Base-by-base conservation (phyloP, 768 basidiomycete species). In the Amanita pseudoporphyria region DNA sequence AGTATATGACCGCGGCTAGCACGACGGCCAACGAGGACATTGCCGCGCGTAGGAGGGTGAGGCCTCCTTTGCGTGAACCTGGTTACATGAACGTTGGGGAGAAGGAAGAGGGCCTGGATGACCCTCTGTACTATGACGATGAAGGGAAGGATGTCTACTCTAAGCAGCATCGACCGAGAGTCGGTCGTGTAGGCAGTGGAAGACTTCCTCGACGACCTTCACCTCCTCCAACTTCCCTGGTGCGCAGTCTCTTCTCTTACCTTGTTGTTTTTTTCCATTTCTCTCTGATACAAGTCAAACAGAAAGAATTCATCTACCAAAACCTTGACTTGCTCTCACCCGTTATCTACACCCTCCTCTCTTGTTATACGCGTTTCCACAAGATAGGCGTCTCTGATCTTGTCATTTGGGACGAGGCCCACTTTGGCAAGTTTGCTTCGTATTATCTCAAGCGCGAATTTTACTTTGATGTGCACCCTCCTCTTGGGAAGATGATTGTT, bases 401-500 rank as follows among this genome's bases (percentile, higher is more conserved):
- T 55, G 95, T 99, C 66, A 82, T 98, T 52, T 98, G 95, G 96
- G 96, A 99, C 65, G 96, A 99, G 72, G 95, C 96, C 33, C 96
- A 99, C 67, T 99, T 98, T 67, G 96, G 96, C 57, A 98, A 99
- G 69, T 98, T 99, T 67, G 96, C 91, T 45, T 90, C 90, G 45
- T 86, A 97, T 67, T 98, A 99, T 67, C 82, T 99, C 67, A 96
- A 97, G 67, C 87, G 93, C 60, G 92, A 96, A 64, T 98, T 98
- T 69, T 98, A 97, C 73, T 98, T 98, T 64, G 96, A 99, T 61
- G 96, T 98, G 22, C 96, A 99, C 60, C 96, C 96, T 5, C 96
- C 96, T 0, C 75, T 99, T 36, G 96, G 96, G 3, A 99, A 99
- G 74, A 98, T 99, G 93, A 77, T 99, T 49, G 95, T 99, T 53